phyloP scores from a whole-genome alignment of 1,284 basidiomycete genomes.

The Heterobasidion irregulare region DNA sequence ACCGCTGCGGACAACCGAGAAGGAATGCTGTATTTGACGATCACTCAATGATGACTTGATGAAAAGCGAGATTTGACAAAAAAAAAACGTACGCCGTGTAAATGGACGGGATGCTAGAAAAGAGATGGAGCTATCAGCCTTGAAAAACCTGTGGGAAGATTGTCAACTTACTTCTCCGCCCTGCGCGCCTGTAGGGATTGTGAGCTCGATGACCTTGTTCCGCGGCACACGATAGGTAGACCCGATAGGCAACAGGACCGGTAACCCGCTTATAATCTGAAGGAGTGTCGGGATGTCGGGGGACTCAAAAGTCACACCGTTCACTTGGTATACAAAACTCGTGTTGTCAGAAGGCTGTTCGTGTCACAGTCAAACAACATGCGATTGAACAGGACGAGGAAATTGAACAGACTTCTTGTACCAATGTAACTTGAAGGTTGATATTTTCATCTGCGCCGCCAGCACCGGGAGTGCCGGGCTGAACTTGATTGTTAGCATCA shows the following conservation, averaged over 20 bases:
- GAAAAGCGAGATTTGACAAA: not conserved
- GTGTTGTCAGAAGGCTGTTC: not conserved
- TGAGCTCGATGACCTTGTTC: conserved; percentile 26
- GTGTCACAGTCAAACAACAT: not conserved
- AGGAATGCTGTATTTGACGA: conserved; percentile 13
- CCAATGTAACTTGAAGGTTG: conserved; percentile 17
- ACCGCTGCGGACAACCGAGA: conserved; percentile 20
- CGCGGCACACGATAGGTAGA: conserved; percentile 19
- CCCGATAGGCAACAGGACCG: conserved; percentile 22
- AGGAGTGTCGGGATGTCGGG: conserved; percentile 25
- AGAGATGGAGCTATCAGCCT: not conserved
- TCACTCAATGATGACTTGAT: not conserved
- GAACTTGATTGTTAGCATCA: not conserved
- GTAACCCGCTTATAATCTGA: conserved; percentile 25
- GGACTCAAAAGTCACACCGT: conserved; percentile 15
- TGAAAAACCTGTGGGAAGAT: not conserved
- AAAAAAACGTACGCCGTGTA: conserved; percentile 26
- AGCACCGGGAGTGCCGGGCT: conserved; percentile 19
- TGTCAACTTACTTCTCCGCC: conserved; percentile 15
- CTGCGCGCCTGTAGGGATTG: conserved; percentile 18
- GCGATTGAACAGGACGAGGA: not conserved
- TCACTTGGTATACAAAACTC: conserved; percentile 14
- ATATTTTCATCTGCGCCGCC: conserved; percentile 22
- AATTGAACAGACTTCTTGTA: conserved; percentile 5
- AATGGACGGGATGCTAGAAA: conserved; percentile 27